A percentile compares a stretch with the other conserved stretches of the same genome.
These are phyloP conservation scores for Dipteronia sinensis DNA, from an alignment of 345 rosid species.

Conservation along the genomic window DNA sequence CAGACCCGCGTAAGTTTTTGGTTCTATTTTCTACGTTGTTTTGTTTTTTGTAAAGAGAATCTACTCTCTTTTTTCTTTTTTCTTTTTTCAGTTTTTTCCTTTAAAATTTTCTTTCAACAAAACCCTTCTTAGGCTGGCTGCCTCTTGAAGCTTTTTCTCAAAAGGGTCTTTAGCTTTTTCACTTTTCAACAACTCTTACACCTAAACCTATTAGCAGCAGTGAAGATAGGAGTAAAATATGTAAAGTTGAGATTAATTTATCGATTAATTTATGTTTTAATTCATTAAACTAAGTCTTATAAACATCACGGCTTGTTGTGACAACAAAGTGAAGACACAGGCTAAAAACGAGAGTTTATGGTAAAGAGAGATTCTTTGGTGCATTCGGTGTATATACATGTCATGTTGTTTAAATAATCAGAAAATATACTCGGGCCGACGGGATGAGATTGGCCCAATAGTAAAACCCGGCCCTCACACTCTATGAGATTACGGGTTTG, in stretches of 20 bases:
- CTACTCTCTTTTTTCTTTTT: slow-evolving; percentile 26
- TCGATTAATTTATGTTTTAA: not conserved
- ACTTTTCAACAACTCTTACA: slow-evolving; percentile 53
- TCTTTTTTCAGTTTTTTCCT: not conserved
- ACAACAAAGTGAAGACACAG: not conserved
- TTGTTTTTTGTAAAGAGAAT: slow-evolving; percentile 40
- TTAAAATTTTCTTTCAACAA: not conserved
- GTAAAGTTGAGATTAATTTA: not conserved
- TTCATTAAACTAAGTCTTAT: not conserved
- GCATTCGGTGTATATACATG: not conserved
- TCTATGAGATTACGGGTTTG: too few species aligned
- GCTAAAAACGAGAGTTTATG: not conserved
- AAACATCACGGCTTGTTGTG: not conserved
- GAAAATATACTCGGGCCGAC: too few species aligned
- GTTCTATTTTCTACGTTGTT: slow-evolving; percentile 35
- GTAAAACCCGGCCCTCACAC: too few species aligned
- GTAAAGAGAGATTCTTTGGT: not conserved
- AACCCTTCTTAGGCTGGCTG: slow-evolving; percentile 13
- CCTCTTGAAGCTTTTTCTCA: slow-evolving; percentile 29
- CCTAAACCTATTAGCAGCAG: not conserved
- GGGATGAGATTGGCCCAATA: too few species aligned
- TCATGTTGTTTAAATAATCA: too few species aligned
- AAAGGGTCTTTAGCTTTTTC: slow-evolving; percentile 35
- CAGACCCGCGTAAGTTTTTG: slow-evolving; percentile 20
- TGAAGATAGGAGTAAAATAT: not conserved